phyloP scores from a whole-genome alignment of 768 basidiomycete genomes.

The Stropharia rugosoannulata region DNA sequence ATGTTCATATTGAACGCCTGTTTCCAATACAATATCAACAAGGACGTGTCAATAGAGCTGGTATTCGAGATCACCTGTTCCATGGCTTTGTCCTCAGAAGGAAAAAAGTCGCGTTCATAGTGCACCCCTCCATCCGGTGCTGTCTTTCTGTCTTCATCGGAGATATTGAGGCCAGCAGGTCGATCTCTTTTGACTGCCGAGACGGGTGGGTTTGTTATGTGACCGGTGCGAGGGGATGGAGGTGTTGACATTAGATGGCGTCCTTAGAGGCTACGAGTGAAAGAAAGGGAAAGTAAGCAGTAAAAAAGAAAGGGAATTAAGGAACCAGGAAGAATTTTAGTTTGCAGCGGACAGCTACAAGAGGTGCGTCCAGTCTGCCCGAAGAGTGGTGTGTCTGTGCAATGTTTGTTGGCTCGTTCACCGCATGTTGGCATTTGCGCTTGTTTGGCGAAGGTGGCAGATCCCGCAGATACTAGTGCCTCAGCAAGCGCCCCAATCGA shows the following conservation, averaged over 20 bases:
- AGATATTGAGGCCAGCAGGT: slow-evolving; percentile 52
- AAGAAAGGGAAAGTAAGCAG: slow-evolving; percentile 12
- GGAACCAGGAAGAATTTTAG: slow-evolving; percentile 18
- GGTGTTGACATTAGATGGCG: slow-evolving; percentile 40
- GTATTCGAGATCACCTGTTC: slow-evolving; percentile 22
- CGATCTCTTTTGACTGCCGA: slow-evolving; percentile 47
- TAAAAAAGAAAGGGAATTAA: slow-evolving; percentile 19
- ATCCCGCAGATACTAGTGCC: slow-evolving; percentile 4
- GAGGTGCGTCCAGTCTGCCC: slow-evolving; percentile 18
- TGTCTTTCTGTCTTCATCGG: slow-evolving; percentile 33
- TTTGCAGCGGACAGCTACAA: slow-evolving; percentile 12
- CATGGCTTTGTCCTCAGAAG: slow-evolving; percentile 15
- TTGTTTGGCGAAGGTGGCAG: slow-evolving; percentile 32
- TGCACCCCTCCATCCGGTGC: slow-evolving; percentile 38
- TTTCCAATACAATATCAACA: slow-evolving; percentile 21
- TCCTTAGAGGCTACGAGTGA: slow-evolving; percentile 14
- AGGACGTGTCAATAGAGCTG: slow-evolving; percentile 15
- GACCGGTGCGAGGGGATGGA: slow-evolving; percentile 37
- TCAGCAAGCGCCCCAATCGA: too few relatives aligned
- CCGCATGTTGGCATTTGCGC: slow-evolving; percentile 38
- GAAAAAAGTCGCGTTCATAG: slow-evolving; percentile 33
- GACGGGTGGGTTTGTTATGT: slow-evolving; percentile 31
- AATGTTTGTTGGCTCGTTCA: slow-evolving; percentile 26
- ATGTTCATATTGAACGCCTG: slow-evolving; percentile 48
- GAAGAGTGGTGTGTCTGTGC: slow-evolving; percentile 16